phyloP scores from a whole-genome alignment of 2,329 filamentous ascomycete genomes.

The Ambrosiella xylebori region DNA sequence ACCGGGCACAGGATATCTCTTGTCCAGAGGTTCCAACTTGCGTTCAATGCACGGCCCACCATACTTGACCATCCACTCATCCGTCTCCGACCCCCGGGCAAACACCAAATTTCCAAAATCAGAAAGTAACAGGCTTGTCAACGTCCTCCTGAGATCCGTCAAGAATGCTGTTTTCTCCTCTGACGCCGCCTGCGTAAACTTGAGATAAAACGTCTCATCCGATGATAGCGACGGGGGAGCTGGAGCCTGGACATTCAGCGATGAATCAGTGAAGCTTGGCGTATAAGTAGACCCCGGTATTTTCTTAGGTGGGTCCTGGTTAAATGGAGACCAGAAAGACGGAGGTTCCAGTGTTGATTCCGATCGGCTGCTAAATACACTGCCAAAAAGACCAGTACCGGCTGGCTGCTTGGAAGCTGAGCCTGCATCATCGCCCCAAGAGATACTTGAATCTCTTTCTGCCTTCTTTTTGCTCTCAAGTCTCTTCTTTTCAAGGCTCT shows the following conservation, averaged over 20 bases:
- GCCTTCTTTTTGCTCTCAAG: background rate
- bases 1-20: background rate
- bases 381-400: background rate
- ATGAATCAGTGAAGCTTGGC: conserved; percentile 42
- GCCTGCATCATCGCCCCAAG: background rate
- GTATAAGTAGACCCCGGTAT: conserved; percentile 43
- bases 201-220: conserved; percentile 45
- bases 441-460: background rate
- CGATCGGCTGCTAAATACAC: background rate
- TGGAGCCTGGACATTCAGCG: conserved; percentile 18
- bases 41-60: conserved; percentile 27
- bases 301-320: conserved; percentile 46
- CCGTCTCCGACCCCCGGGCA: conserved; percentile 80
- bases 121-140: conserved; percentile 73
- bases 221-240: conserved; percentile 37
- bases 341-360: background rate
- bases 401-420: background rate
- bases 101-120: conserved; percentile 79
- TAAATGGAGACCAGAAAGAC: conserved; percentile 83
- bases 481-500: conserved; percentile 33
- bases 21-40: background rate
- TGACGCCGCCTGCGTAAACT: conserved; percentile 24
- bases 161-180: conserved; percentile 67
- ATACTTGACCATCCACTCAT: conserved; percentile 63
- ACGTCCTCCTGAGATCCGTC: conserved; percentile 54